A percentile compares a stretch with the other conserved stretches of the same genome.
phyloP scores from a whole-genome alignment of 345 rosid species.

The Viola odorata region DNA sequence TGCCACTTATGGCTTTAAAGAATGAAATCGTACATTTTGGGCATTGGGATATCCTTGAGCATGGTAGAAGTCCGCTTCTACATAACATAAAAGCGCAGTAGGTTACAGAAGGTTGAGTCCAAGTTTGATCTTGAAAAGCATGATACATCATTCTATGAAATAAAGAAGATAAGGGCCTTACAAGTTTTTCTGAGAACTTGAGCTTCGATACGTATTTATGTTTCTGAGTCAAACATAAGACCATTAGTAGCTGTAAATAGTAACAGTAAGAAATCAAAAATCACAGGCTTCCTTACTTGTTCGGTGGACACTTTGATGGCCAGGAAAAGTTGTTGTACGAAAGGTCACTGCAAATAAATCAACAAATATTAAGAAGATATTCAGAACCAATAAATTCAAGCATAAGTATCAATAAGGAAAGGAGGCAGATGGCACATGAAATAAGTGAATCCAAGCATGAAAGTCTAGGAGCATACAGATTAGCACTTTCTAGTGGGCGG shows the following conservation, averaged over 20 bases:
- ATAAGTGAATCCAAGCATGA: neutral
- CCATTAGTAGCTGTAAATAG: constrained; percentile 3
- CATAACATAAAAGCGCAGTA: constrained; percentile 29
- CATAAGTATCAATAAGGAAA: no score
- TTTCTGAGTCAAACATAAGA: neutral
- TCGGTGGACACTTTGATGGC: constrained; percentile 11
- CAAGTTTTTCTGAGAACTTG: neutral
- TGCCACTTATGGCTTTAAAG: neutral
- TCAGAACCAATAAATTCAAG: no score
- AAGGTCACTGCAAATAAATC: constrained; percentile 48
- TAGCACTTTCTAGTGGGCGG: constrained; percentile 41
- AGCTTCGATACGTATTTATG: neutral
- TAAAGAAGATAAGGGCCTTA: neutral
- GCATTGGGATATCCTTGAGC: constrained; percentile 40
- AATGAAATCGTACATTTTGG: neutral
- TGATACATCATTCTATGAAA: constrained; percentile 60
- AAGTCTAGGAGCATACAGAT: neutral
- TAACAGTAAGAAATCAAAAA: neutral
- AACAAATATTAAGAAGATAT: neutral
- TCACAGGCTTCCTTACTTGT: neutral
- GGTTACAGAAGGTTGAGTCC: constrained; percentile 31
- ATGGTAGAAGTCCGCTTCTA: constrained; percentile 59
- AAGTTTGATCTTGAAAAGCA: constrained; percentile 37
- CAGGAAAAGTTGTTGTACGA: constrained; percentile 80
- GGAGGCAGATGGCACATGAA: neutral